These are phyloP conservation scores for Nakazawaea holstii DNA, from an alignment of 805 yeast species.

Conservation along the genomic window DNA sequence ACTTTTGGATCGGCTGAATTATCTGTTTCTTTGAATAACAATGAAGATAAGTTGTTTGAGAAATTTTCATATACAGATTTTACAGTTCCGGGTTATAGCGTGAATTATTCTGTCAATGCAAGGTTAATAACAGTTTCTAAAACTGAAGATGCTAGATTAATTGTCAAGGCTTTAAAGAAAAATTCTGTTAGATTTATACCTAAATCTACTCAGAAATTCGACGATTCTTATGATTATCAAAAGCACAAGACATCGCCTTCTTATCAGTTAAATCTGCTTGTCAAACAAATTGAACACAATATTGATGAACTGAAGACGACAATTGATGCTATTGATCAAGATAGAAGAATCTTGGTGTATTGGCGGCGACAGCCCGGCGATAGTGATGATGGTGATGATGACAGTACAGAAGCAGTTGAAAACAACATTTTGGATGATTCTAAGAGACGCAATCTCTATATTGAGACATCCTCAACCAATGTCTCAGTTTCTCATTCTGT, in stretches of 20 bases:
- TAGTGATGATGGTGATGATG: neutral
- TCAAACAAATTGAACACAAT: neutral
- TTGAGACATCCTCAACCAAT: neutral
- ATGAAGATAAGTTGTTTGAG: slow-evolving; percentile 21
- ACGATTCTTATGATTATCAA: slow-evolving; percentile 28
- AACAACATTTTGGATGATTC: neutral
- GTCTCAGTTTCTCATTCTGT: neutral
- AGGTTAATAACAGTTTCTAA: neutral
- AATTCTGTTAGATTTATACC: slow-evolving; percentile 23
- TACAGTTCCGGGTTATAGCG: slow-evolving; percentile 19
- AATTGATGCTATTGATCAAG: slow-evolving; percentile 1
- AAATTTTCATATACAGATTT: slow-evolving; percentile 25
- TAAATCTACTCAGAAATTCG: slow-evolving; percentile 34
- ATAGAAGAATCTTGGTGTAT: slow-evolving; percentile 3
- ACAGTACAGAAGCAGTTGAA: neutral
- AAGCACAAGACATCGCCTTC: neutral
- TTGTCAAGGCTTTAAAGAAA: neutral
- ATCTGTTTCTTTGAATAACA: neutral
- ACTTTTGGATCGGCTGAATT: slow-evolving; percentile 31
- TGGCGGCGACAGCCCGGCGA: neutral
- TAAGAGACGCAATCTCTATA: neutral
- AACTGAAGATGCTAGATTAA: neutral
- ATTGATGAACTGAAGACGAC: neutral
- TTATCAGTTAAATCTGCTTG: neutral
- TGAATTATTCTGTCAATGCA: slow-evolving; percentile 7